Conservation (phyloP, 257 asterid genomes). For the Thymus mandschuricus region DNA sequence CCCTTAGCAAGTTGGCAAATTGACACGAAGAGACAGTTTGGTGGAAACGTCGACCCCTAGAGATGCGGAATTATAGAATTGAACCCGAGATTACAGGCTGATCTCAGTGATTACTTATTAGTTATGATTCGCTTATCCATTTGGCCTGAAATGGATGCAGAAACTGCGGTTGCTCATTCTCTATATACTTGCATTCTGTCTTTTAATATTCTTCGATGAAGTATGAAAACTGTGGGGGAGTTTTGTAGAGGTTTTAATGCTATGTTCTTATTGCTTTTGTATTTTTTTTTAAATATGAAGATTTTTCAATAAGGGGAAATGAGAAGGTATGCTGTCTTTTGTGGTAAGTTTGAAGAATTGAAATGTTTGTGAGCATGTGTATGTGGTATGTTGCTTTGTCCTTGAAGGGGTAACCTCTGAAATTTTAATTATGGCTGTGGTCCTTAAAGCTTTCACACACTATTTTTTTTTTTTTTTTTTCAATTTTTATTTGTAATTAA, state of each 20-base stretch:
- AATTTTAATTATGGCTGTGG: conserved; percentile 28
- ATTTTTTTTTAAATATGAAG: not conserved
- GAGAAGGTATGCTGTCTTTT: not conserved
- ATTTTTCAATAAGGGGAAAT: not conserved
- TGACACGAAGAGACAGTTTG: conserved; percentile 16
- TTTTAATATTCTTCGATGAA: not conserved
- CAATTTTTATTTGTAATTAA: not conserved
- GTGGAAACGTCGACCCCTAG: conserved; percentile 17
- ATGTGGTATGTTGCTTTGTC: conserved; percentile 3
- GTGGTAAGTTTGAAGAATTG: not conserved
- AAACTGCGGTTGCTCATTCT: not conserved
- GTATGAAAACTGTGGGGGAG: no score
- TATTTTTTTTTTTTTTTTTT: not conserved
- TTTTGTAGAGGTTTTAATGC: no score
- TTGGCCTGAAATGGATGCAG: not conserved
- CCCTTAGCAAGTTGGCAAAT: conserved; percentile 32
- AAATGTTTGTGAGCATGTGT: conserved; percentile 4
- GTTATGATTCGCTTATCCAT: not conserved
- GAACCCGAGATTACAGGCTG: conserved; percentile 13
- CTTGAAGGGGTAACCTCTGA: not conserved
- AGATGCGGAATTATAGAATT: conserved; percentile 21
- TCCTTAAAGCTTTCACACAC: conserved; percentile 8
- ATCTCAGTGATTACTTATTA: conserved; percentile 1
- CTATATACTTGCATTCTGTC: not conserved
- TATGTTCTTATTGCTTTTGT: no score